Base-by-base conservation (phyloP, 2,329 filamentous ascomycete genomes). In the Talaromyces amestolkiae region DNA sequence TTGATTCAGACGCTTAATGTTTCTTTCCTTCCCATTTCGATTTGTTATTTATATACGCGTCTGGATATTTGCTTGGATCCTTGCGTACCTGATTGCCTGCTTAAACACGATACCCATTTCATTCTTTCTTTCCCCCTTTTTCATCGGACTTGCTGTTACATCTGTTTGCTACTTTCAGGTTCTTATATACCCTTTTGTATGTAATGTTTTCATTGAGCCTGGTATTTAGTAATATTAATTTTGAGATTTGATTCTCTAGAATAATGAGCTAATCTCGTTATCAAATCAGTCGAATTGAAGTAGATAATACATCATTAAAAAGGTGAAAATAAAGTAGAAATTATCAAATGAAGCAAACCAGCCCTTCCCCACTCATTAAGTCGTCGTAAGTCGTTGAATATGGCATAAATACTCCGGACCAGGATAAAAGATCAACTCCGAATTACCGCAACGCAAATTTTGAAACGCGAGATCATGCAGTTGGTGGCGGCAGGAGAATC, bases 1-100 rank as follows among this genome's bases (percentile, higher is more conserved):
- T 88, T 68, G 82, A 82, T 69, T 66, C 59, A 22, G 56, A 58
- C 45, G 58, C 62, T 22, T 61, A 51, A 63, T 58, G 41, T 47
- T 6, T 39, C n/a, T 58, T 47, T 39, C 27, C 27, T n/a, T 24
- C 19, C 15, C 10, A n/a, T 27, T 51, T 37, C 47, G 3, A 45
- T 35, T 37, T 24, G 11, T 24, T 4, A 10, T 24, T 17, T 47
- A 59, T 22, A 47, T 58, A 56, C 27, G 53, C 33, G 10, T 56
- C 31, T 56, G 53, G 19, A 56, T 39, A 22, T 37, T 56, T 56
- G 53, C 6, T 56, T 56, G 33, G 31, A 56, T 56, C 51, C 51
- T 56, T 35, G n/a, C 51, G 9, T 17, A 39, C 51, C 54, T 35
- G 2, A 37, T 39, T 27, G 2, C 37, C 27, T 39, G 58, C 24